These are phyloP conservation scores for Aspergillus ostianus DNA, from an alignment of 495 filamentous ascomycete species.

Conservation along the genomic window DNA sequence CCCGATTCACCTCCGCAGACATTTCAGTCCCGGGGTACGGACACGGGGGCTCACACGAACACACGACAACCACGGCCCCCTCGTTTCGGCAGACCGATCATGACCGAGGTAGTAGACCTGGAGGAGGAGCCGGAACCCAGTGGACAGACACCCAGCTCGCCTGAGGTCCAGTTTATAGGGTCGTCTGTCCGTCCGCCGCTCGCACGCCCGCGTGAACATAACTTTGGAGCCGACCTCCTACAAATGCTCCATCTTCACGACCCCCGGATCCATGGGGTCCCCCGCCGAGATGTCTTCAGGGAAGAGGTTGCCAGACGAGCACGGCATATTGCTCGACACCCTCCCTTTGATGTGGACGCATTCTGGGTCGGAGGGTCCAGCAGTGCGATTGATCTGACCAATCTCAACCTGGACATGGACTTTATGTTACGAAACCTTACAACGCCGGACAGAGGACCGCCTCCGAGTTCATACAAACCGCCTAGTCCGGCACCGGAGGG, in stretches of 20 bases:
- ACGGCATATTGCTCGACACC: conserved; percentile 7
- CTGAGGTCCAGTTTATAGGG: conserved; percentile 41
- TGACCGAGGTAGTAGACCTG: conserved; percentile 38
- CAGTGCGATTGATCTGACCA: conserved; percentile 17
- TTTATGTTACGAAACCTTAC: conserved; percentile 24
- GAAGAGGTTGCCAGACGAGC: conserved; percentile 18
- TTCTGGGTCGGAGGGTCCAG: conserved; percentile 17
- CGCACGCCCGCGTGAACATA: conserved; percentile 5
- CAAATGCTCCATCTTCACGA: conserved; percentile 16
- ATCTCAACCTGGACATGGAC: conserved; percentile 30
- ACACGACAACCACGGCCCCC: conserved; percentile 23
- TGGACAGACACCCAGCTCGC: conserved; percentile 26
- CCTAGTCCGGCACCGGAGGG: conserved; percentile 58
- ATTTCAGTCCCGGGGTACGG: background rate
- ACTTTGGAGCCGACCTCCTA: background rate
- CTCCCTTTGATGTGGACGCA: conserved; percentile 18
- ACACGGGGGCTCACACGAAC: conserved; percentile 6
- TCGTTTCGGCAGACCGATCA: conserved; percentile 35
- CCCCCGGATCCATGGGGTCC: conserved; percentile 2
- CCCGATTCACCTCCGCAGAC: conserved; percentile 36
- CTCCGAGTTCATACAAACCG: conserved; percentile 54
- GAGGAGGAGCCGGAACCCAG: conserved; percentile 21
- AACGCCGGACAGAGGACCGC: conserved; percentile 24
- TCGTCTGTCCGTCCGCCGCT: conserved; percentile 19
- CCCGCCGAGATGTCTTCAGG: conserved; percentile 11